Base-by-base conservation (phyloP, 2,329 filamentous ascomycete species). In the Teratosphaeria viscida region DNA sequence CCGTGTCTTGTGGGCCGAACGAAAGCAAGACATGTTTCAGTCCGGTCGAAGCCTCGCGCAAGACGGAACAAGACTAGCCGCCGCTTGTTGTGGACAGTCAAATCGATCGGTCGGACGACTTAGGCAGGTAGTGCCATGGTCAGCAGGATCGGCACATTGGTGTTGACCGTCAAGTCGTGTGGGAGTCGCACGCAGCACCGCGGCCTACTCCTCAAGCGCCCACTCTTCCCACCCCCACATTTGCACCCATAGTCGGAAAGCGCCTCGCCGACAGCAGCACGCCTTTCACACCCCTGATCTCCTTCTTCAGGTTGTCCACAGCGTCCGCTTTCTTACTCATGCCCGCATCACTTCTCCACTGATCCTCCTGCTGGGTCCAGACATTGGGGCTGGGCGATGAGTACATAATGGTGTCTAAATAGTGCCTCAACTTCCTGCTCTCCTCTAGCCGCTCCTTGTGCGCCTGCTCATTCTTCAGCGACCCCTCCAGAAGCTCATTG, bases 271-370 rank as follows among this genome's bases (percentile, higher is more conserved):
- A 90, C 59, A 95, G 73, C 65, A 94, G 76, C 11, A 90, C 82
- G 1, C 89, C 89, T 77, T 95, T 95, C 52, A 94, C 83, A 59
- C 87, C 82, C 64, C 89, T 78, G 57, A 95, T 92, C 62, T 87
- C 88, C 64, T 84, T 84, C 75, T 88, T 89, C 23, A 89, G 79
- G 69, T 82, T 84, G 63, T 84, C 84, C 66, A 90, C 85, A 73
- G 89, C 87, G 72, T 92, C 88, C 29, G 81, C 78, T 64, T 81
- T 78, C 19, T 57, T 52, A n/a, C 3, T 67, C 37, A 49, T 27
- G 16, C 32, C 52, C 34, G 37, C n/a, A 43, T 56, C n/a, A 29
- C 23, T 16, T 49, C 5, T 32, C 26, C 19, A 49, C 27, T 32
- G 32, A 23, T 49, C 59, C 52, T 57, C 35, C 16, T 27, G 29